Base-by-base conservation (phyloP, 129 eudicot genomes). In the Saussurea involucrata region DNA sequence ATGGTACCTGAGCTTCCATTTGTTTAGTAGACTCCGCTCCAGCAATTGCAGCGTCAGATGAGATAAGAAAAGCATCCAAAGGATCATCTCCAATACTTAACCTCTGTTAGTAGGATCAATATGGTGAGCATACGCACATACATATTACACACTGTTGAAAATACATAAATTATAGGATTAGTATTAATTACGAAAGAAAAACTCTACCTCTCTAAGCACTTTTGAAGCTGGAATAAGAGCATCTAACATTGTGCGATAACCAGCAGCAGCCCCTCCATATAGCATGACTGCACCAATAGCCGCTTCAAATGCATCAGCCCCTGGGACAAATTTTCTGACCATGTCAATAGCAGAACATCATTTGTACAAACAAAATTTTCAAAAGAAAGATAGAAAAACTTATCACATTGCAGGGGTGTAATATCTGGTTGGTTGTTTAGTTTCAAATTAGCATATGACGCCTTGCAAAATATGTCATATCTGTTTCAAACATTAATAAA, bases 251-350 rank as follows among this genome's bases (percentile, higher is more conserved):
- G 98, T 94, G 65, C 98, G 97, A 70, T 94, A 94, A 71, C 98
- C 98, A 5, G 88, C 89, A 72, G 86, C 88, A 58, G 98, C 98
- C 64, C 98, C 98, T 34, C 98, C 98, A 80, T 94, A 94, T 58
- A 86, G 84, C 81, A 93, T 91, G 58, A 94, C 90, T 32, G 99
- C 97, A 86, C 79, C 84, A 63, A 95, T 84, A 17, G 96, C 96
- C 82, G 96, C 92, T 79, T 89, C 96, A 85, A 95, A 89, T 36
- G 99, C 92, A 85, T 82, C 87, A 83, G 92, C 90, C 98, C 98
- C 98, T 94, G 81, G 81, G 31, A 79, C 46, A 60, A 69, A 64
- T 49, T 24, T n/a, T 42, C 32, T 42, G 63, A 73, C 40, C 25
- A 68, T 60, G 76, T 80, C 72, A 81, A 66, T 27, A 81, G 18